phyloP scores from a whole-genome alignment of 768 basidiomycete species.

The Strobilomyces echinocephalus region DNA sequence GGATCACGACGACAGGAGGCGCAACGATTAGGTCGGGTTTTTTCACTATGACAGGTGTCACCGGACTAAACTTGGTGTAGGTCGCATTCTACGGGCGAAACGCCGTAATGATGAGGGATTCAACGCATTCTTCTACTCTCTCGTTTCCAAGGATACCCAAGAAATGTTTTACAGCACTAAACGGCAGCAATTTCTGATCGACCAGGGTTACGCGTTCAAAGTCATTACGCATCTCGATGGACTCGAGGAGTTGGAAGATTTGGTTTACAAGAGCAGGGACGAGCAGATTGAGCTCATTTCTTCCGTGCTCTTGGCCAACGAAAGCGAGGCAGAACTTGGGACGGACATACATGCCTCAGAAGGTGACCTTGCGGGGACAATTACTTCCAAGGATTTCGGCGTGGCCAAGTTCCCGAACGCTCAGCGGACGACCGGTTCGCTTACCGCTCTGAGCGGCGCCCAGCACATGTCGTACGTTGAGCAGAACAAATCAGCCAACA shows the following conservation, averaged over 20 bases:
- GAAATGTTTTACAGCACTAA: conserved; percentile 99
- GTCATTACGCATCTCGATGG: conserved; percentile 98
- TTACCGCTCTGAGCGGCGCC: conserved; percentile 80
- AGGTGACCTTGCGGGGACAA: conserved; percentile 79
- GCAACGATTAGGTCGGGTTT: conserved; percentile 75
- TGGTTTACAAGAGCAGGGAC: conserved; percentile 87
- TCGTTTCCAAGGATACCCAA: conserved; percentile 98
- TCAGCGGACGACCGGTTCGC: conserved; percentile 76
- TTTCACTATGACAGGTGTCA: conserved; percentile 15
- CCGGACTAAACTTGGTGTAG: conserved; percentile 35
- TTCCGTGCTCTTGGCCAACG: conserved; percentile 86
- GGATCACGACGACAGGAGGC: conserved; percentile 98
- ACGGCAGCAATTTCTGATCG: conserved; percentile 96
- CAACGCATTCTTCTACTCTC: conserved; percentile 99
- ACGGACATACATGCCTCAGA: conserved; percentile 79
- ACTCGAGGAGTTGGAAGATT: conserved; percentile 74
- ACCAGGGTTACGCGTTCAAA: conserved; percentile 99
- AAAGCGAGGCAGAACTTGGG: conserved; percentile 84
- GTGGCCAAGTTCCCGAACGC: conserved; percentile 55
- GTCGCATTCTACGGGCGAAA: conserved; percentile 95
- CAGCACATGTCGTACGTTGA: conserved; percentile 93
- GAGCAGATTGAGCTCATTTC: conserved; percentile 97
- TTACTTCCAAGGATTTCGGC: conserved; percentile 87
- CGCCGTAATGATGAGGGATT: conserved; percentile 98
- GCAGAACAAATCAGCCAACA: conserved; percentile 88